These are phyloP conservation scores for Raphanus hybrid DNA, from an alignment of 441 rosid species.

Conservation along the genomic window DNA sequence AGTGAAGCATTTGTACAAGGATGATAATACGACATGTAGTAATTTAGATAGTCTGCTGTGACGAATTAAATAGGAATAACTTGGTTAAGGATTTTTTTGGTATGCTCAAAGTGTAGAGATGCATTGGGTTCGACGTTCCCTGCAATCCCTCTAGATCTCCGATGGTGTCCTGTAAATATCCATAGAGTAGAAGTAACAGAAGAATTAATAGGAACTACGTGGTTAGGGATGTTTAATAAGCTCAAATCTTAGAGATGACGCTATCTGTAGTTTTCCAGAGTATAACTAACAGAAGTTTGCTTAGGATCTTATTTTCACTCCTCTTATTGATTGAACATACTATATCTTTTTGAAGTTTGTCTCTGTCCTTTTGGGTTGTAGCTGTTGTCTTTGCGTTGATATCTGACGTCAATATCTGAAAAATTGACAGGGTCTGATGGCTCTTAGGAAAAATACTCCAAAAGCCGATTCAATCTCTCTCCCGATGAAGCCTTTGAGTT, in stretches of 20 bases:
- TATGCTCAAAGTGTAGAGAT: slow-evolving; percentile 5
- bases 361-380: slow-evolving; percentile 18
- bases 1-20: not conserved
- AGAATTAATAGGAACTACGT: not conserved
- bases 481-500: slow-evolving; percentile 68
- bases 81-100: slow-evolving; percentile 6
- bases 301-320: not conserved
- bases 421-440: slow-evolving; percentile 63
- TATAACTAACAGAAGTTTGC: not conserved
- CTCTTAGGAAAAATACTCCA: slow-evolving; percentile 71
- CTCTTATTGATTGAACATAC: slow-evolving; percentile 16
- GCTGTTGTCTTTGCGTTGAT: slow-evolving; percentile 8
- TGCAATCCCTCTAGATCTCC: not conserved
- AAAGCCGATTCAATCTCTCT: slow-evolving; percentile 52
- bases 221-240: not conserved
- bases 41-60: not conserved
- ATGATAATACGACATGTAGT: not conserved
- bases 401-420: slow-evolving; percentile 17
- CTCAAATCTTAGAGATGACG: slow-evolving; percentile 4
- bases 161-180: not conserved
- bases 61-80: not conserved
- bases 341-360: not conserved
- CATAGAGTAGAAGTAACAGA: not conserved
- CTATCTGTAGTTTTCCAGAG: not conserved
- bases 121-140: slow-evolving; percentile 13